Conservation (phyloP, 192 early-diverging fungal genomes). For the Podila minutissima region DNA sequence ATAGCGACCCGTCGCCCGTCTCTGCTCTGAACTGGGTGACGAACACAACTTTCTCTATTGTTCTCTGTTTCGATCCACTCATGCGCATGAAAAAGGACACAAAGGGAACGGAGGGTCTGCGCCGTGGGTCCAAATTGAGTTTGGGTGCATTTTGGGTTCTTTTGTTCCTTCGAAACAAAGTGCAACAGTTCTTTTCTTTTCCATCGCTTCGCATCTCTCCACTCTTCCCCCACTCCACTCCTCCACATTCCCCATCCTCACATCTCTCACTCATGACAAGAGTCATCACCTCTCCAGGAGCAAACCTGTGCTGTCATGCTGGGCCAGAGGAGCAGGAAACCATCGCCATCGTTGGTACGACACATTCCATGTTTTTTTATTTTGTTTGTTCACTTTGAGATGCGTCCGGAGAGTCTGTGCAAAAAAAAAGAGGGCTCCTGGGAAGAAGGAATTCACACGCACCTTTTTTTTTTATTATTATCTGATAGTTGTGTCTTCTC, state of each 20-base stretch:
- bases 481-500: constrained; percentile 13
- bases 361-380: not conserved
- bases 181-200: not conserved
- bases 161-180: not conserved
- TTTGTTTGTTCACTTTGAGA: not conserved
- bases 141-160: not conserved
- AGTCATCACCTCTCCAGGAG: constrained; percentile 9
- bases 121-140: too few relatives aligned
- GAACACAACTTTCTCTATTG: too few relatives aligned
- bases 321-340: constrained; percentile 24
- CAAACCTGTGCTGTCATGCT: not conserved
- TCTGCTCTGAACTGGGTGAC: too few relatives aligned
- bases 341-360: constrained; percentile 40
- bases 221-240: not conserved
- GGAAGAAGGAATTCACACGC: not conserved
- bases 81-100: too few relatives aligned
- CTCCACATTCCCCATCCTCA: not conserved
- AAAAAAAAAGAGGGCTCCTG: not conserved
- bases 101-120: too few relatives aligned
- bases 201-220: constrained; percentile 1
- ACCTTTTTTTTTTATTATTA: not conserved
- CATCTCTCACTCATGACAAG: constrained; percentile 28
- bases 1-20: too few relatives aligned
- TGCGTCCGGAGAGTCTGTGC: not conserved
- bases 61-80: too few relatives aligned